These are phyloP conservation scores for Hericium coralloides DNA, from an alignment of 768 basidiomycete genomes.

Conservation along the genomic window DNA sequence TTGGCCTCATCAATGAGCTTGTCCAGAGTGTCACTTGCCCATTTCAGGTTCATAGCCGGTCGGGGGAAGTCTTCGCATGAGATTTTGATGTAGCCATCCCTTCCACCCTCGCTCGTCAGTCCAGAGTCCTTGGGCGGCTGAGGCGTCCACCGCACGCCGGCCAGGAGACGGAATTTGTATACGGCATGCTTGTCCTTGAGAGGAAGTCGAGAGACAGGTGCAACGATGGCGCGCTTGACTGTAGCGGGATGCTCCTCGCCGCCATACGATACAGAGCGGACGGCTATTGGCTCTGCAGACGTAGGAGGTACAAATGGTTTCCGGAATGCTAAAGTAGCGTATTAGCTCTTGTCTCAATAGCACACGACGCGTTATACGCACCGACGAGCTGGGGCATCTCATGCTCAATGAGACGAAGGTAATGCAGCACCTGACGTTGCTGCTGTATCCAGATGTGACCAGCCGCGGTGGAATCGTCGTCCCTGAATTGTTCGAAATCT, in stretches of 20 bases:
- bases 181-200: slow-evolving; percentile 52
- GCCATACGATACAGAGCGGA: slow-evolving; percentile 69
- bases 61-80: slow-evolving; percentile 81
- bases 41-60: slow-evolving; percentile 85
- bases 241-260: slow-evolving; percentile 69
- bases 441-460: slow-evolving; percentile 70
- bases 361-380: slow-evolving; percentile 23
- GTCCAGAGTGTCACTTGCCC: slow-evolving; percentile 84
- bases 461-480: slow-evolving; percentile 58
- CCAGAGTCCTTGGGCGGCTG: slow-evolving; percentile 67
- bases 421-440: slow-evolving; percentile 65
- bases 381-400: slow-evolving; percentile 85
- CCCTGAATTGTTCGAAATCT: slow-evolving; percentile 31
- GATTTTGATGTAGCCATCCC: slow-evolving; percentile 84
- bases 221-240: slow-evolving; percentile 65
- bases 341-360: slow-evolving; percentile 1
- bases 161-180: slow-evolving; percentile 83
- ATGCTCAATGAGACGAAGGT: slow-evolving; percentile 79
- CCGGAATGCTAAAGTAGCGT: slow-evolving; percentile 52
- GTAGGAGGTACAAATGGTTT: slow-evolving; percentile 71
- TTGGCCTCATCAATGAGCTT: slow-evolving; percentile 74
- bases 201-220: slow-evolving; percentile 66
- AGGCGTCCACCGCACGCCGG: slow-evolving; percentile 81
- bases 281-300: slow-evolving; percentile 46
- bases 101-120: slow-evolving; percentile 36